Evolutionary conservation across 352 stramenopile species (phyloP).

Genomic region (Phytopythium montanum): DNA sequence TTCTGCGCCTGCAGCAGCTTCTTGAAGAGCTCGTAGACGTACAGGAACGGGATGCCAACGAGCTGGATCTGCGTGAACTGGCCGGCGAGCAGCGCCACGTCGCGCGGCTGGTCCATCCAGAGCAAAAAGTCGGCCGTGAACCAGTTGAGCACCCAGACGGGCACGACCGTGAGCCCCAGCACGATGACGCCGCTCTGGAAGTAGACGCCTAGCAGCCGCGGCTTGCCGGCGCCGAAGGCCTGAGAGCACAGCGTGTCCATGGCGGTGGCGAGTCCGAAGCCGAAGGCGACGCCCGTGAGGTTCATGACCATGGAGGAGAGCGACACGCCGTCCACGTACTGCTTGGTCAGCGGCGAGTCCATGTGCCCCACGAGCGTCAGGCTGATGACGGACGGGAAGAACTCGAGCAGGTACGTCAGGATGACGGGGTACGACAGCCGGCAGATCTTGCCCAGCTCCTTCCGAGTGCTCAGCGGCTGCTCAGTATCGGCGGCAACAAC

Average conservation of each 20-base stretch:
- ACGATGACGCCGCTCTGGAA: slow-evolving; percentile 78
- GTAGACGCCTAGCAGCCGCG: slow-evolving; percentile 79
- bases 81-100: slow-evolving; percentile 64
- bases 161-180: slow-evolving; percentile 44
- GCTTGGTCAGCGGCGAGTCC: slow-evolving; percentile 61
- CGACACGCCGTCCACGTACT: slow-evolving; percentile 66
- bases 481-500: slow-evolving; percentile 11
- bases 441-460: slow-evolving; percentile 27
- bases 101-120: slow-evolving; percentile 50
- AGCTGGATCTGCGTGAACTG: slow-evolving; percentile 68
- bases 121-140: slow-evolving; percentile 63
- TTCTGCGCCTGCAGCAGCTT: slow-evolving; percentile 87
- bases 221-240: slow-evolving; percentile 70
- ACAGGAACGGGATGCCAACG: slow-evolving; percentile 77
- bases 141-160: slow-evolving; percentile 73
- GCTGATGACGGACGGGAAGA: slow-evolving; percentile 59
- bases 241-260: slow-evolving; percentile 89
- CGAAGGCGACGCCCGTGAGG: slow-evolving; percentile 70
- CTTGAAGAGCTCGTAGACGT: slow-evolving; percentile 81
- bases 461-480: slow-evolving; percentile 23
- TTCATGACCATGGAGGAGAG: slow-evolving; percentile 83
- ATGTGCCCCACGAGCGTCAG: slow-evolving; percentile 68
- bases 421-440: slow-evolving; percentile 57
- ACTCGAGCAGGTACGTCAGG: slow-evolving; percentile 73
- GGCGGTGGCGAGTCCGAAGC: slow-evolving; percentile 76